A percentile compares a stretch with the other conserved stretches of the same genome.
Evolutionary conservation across 805 yeast genomes (phyloP).

Genomic region (Lachancea sp.): DNA sequence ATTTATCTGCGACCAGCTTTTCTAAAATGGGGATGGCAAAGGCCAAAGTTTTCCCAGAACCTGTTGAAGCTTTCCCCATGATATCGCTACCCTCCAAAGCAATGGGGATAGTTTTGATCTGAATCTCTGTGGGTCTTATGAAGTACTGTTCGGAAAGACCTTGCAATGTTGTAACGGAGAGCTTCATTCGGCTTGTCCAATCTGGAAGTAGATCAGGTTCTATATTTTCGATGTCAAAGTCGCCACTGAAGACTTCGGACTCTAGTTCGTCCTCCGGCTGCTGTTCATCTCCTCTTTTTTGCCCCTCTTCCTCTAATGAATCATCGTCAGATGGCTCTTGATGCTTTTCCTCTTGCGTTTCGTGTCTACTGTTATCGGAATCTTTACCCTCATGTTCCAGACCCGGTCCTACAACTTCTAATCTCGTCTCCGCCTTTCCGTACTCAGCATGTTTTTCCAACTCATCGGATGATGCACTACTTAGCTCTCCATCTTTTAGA

Average conservation of each 20-base stretch:
- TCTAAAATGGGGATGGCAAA: conserved; percentile 91
- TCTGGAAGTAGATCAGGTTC: conserved; percentile 47
- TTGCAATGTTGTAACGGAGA: conserved; percentile 52
- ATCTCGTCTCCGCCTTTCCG: conserved; percentile 16
- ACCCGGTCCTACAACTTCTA: too few relatives aligned
- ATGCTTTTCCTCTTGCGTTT: too few relatives aligned
- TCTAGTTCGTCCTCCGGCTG: conserved; percentile 19
- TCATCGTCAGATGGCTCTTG: too few relatives aligned
- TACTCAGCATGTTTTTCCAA: conserved; percentile 23
- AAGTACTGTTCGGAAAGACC: conserved; percentile 59
- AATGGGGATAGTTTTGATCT: conserved; percentile 63
- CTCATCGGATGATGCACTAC: conserved; percentile 22
- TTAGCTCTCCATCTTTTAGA: conserved; percentile 27
- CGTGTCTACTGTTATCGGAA: too few relatives aligned
- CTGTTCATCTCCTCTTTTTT: conserved; percentile 19
- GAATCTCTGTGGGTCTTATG: conserved; percentile 76
- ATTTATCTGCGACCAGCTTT: conserved; percentile 34
- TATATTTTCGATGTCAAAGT: conserved; percentile 26
- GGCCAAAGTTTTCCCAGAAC: conserved; percentile 95
- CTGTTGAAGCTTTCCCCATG: conserved; percentile 95
- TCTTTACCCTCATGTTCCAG: too few relatives aligned
- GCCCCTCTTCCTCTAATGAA: conserved; percentile 5
- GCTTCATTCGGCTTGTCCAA: conserved; percentile 44
- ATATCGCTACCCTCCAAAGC: conserved; percentile 72
- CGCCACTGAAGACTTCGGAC: conserved; percentile 25